phyloP scores from a whole-genome alignment of 495 filamentous ascomycete species.

The Massariosphaeria phaeospora region DNA sequence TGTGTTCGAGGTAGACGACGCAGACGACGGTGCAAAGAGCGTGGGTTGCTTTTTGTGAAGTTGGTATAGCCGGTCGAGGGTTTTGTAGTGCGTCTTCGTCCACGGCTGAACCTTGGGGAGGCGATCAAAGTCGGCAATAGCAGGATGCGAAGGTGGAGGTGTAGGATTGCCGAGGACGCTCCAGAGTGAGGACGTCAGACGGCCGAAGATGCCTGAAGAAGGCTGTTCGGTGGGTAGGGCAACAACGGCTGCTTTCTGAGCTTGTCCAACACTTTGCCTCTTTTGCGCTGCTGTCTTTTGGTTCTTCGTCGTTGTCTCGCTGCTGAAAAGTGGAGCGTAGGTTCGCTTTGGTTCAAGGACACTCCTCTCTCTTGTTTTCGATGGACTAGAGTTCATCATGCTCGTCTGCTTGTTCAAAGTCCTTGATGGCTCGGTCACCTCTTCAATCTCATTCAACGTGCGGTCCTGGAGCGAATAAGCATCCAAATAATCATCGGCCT shows the following conservation, averaged over 20 bases:
- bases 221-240: background rate
- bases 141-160: constrained; percentile 19
- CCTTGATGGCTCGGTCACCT: constrained; percentile 22
- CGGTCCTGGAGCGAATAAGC: constrained; percentile 18
- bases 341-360: constrained; percentile 11
- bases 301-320: background rate
- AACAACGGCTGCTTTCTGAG: background rate
- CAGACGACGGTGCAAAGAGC: constrained; percentile 20
- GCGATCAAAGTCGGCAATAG: constrained; percentile 4
- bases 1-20: constrained; percentile 4
- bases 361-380: constrained; percentile 12
- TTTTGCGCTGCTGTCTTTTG: background rate
- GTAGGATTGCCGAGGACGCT: constrained; percentile 12
- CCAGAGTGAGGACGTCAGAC: constrained; percentile 27
- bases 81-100: constrained; percentile 36
- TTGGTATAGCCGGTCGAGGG: constrained; percentile 33
- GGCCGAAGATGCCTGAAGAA: constrained; percentile 20
- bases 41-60: constrained; percentile 23
- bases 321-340: constrained; percentile 22
- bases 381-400: constrained; percentile 12
- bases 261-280: background rate
- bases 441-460: constrained; percentile 21
- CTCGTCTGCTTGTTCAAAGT: constrained; percentile 7
- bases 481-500: constrained; percentile 16
- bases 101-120: constrained; percentile 35